Evolutionary conservation across 495 filamentous ascomycete species (phyloP), one percentile per base, ranked within the genome.

Genomic region (Aspergillus asperescens): DNA sequence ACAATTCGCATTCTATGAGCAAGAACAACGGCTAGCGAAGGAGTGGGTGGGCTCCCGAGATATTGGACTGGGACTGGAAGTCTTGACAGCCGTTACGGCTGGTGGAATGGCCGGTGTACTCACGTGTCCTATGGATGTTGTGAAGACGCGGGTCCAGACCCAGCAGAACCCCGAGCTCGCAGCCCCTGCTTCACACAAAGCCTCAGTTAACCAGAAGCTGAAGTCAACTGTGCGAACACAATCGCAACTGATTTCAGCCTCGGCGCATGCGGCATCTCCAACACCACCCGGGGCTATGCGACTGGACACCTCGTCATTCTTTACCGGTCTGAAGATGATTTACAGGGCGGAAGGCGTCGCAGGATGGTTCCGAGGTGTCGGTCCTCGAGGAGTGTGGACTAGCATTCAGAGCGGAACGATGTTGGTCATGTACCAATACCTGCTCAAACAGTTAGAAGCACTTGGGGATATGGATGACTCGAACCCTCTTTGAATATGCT

Each of bases 1-100:
- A 7, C 92, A 96, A 64, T 98, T 97, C 68, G 89, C 94, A 48
- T 97, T 98, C 65, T 98, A 96, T 68, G 93, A 98, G 68, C 88
- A 96, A 67, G 89, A 87, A 60, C 92, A 90, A 55, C 79, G 71
- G 16, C 78, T 87, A 77, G 91, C 93, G 1, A 87, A 83, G 60
- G 61, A 83, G 45, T 95, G 83, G 78, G 72, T 79, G 24, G 85
- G 79, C 0, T 82, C 81, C 32, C 74, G 80, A 39, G 87, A 95
- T 46, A 93, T 98, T 48, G 94, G 94, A 0, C 62, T 93, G 50
- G 76, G 82, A 5, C 62, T 96, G 40, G 94, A 98, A 67, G 84
- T 98, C 47, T 63, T 90, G 29, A 98, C 93, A 3, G 93, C 89
- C 6, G 89, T 87, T 5, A 86, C 83, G n/a, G 93, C 93, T 1